phyloP scores from a whole-genome alignment of 345 rosid genomes.

The Rhodamnia argentea region DNA sequence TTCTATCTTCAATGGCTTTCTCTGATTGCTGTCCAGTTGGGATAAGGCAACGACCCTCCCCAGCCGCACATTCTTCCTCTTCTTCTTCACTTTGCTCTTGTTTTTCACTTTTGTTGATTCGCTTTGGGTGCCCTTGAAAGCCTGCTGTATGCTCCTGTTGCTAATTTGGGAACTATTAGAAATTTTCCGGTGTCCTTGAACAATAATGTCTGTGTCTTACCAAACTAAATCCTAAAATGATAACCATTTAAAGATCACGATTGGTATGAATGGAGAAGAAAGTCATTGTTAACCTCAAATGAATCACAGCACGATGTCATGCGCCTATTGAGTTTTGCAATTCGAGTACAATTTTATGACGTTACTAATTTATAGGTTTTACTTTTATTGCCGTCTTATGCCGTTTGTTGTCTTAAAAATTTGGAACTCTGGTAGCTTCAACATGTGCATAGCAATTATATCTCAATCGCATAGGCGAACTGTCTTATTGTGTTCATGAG shows the following conservation, averaged over 20 bases:
- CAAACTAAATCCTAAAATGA: background rate
- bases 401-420: rapidly evolving
- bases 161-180: background rate
- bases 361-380: background rate
- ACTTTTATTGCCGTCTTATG: rapidly evolving
- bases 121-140: background rate
- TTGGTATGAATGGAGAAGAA: background rate
- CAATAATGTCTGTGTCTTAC: background rate
- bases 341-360: background rate
- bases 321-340: background rate
- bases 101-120: background rate
- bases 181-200: background rate
- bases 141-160: background rate
- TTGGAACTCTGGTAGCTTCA: background rate
- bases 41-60: background rate
- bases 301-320: background rate
- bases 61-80: background rate
- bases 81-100: background rate
- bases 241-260: background rate
- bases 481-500: background rate
- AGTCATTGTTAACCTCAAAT: background rate
- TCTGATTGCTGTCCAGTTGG: background rate
- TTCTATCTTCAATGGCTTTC: slow-evolving; percentile 1
- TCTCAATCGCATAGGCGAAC: background rate
- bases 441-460: background rate